These are phyloP conservation scores for Alternaria infectoria DNA, from an alignment of 2,329 filamentous ascomycete genomes.

Conservation along the genomic window DNA sequence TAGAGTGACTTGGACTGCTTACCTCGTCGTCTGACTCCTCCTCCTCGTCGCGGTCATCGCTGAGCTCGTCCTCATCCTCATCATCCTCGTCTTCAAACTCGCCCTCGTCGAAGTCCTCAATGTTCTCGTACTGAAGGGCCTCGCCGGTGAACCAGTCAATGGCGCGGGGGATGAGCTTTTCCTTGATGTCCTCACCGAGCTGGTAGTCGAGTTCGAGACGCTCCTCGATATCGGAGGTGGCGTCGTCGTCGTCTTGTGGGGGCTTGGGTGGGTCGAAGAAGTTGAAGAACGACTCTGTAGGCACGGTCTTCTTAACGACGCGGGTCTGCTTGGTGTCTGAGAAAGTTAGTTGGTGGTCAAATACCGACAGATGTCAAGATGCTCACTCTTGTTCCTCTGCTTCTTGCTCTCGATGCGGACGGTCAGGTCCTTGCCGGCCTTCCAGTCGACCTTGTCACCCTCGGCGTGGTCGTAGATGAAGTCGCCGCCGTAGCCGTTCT, in stretches of 20 bases:
- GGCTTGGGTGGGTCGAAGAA: constrained; percentile 95
- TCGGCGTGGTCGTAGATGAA: constrained; percentile 99
- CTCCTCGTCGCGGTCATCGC: constrained; percentile 82
- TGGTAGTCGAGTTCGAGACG: constrained; percentile 98
- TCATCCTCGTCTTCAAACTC: constrained; percentile 91
- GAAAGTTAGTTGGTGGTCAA: constrained; percentile 17
- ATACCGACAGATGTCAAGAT: too few species aligned
- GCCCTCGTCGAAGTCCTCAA: constrained; percentile 82
- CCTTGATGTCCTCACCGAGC: constrained; percentile 98
- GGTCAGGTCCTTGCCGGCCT: constrained; percentile 88
- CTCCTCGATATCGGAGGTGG: constrained; percentile 91
- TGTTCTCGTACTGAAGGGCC: constrained; percentile 93
- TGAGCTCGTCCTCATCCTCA: constrained; percentile 86
- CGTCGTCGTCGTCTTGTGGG: constrained; percentile 78
- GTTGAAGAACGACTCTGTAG: constrained; percentile 96
- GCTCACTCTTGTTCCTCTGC: constrained; percentile 98
- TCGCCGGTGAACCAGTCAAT: constrained; percentile 99
- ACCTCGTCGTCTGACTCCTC: constrained; percentile 53
- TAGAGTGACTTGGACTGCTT: constrained; percentile 6
- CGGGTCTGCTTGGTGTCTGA: constrained; percentile 98
- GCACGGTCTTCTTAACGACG: constrained; percentile 98
- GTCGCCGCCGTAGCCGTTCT: constrained; percentile 97
- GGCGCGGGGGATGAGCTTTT: constrained; percentile 97
- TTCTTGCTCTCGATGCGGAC: constrained; percentile 98
- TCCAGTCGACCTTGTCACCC: constrained; percentile 98